Percentiles rank a stretch among this genome's conserved stretches.
Evolutionary conservation across 2,329 filamentous ascomycete genomes (phyloP).

Genomic region (Grosmannia penicillata): DNA sequence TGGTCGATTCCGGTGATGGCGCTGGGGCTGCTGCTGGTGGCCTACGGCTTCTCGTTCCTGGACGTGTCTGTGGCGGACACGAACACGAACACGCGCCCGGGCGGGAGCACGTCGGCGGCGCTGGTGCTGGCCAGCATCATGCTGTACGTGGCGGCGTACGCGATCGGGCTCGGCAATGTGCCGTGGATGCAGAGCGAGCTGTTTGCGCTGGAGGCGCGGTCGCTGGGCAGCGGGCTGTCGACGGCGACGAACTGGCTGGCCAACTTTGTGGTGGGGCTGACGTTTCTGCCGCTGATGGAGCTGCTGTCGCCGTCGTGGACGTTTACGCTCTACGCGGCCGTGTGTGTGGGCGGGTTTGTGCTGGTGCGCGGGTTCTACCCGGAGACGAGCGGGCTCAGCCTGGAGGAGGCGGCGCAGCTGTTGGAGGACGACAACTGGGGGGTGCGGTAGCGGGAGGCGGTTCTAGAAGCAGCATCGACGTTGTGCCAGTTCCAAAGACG

Average conservation of each 20-base stretch:
- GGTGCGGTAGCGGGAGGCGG: slow-evolving; percentile 22
- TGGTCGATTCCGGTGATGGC: slow-evolving; percentile 78
- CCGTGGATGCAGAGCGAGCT: slow-evolving; percentile 95
- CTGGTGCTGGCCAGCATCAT: slow-evolving; percentile 63
- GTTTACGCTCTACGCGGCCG: slow-evolving; percentile 61
- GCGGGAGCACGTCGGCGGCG: slow-evolving; percentile 18
- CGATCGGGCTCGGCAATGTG: slow-evolving; percentile 77
- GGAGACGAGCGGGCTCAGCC: slow-evolving; percentile 65
- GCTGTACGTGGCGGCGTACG: slow-evolving; percentile 74
- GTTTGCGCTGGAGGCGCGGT: slow-evolving; percentile 63
- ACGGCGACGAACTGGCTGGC: slow-evolving; percentile 78
- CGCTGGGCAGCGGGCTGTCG: slow-evolving; percentile 55
- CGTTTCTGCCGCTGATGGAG: slow-evolving; percentile 81
- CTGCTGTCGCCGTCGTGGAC: slow-evolving; percentile 57
- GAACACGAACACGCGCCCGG: too few relatives aligned
- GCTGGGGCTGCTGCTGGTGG: slow-evolving; percentile 53
- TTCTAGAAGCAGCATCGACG: slow-evolving; percentile 9
- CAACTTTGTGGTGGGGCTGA: slow-evolving; percentile 75
- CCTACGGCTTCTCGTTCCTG: slow-evolving; percentile 56
- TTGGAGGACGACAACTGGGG: slow-evolving; percentile 64
- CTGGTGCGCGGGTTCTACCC: slow-evolving; percentile 65
- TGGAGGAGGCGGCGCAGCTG: slow-evolving; percentile 66
- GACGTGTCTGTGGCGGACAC: slow-evolving; percentile 19
- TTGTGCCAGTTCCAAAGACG: too few relatives aligned
- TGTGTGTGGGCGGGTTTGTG: slow-evolving; percentile 56